A percentile compares a stretch with the other conserved stretches of the same genome.
Evolutionary conservation across 2,329 filamentous ascomycete genomes (phyloP).

Genomic region (Emmonsiellopsis sp.): DNA sequence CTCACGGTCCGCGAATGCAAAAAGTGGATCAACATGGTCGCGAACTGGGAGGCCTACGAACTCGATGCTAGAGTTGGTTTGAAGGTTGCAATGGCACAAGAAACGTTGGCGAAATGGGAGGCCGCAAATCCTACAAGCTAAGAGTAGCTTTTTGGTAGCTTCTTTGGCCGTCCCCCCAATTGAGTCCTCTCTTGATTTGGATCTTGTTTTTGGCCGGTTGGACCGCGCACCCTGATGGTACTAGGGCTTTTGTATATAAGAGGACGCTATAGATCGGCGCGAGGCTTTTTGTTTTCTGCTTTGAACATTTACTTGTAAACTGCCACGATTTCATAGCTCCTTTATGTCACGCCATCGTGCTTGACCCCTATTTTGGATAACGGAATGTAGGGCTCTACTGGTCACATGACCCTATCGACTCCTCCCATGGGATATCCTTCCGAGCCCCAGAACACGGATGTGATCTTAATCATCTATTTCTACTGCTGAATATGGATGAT

Average conservation of each 20-base stretch:
- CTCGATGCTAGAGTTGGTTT: constrained; percentile 48
- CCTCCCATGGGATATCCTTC: no score
- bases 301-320: neutral
- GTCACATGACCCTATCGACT: neutral
- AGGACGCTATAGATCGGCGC: no score
- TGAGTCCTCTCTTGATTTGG: neutral
- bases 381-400: neutral
- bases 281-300: neutral
- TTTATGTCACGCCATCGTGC: neutral
- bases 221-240: no score
- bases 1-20: constrained; percentile 43
- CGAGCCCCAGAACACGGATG: no score
- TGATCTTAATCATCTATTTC: no score
- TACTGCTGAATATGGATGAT: no score
- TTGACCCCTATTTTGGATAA: neutral
- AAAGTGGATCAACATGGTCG: constrained; percentile 47
- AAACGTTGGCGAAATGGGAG: constrained; percentile 37
- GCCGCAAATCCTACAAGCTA: constrained; percentile 3
- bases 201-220: neutral
- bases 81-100: constrained; percentile 38
- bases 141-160: neutral
- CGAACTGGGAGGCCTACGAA: constrained; percentile 52
- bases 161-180: neutral
- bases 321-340: neutral
- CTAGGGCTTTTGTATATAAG: no score